A percentile compares a stretch with the other conserved stretches of the same genome.
Conservation (phyloP, 805 yeast genomes). For the Cyberlindnera maritima region DNA sequence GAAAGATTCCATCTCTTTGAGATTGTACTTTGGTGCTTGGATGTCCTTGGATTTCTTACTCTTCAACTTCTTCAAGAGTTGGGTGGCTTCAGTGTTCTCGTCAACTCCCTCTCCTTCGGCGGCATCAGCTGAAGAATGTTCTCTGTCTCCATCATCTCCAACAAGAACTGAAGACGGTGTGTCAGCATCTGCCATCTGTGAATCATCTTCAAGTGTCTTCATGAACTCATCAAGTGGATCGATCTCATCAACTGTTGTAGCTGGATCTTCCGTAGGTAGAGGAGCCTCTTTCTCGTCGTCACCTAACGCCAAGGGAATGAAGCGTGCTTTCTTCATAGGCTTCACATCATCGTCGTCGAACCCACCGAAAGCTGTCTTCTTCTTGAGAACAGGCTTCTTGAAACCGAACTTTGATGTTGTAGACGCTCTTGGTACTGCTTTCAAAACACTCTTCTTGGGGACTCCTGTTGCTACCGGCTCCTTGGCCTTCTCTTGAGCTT, state of each 20-base stretch:
- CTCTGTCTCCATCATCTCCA: slow-evolving; percentile 9
- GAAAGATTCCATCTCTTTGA: slow-evolving; percentile 49
- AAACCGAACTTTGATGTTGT: not conserved
- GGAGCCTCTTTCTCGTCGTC: not conserved
- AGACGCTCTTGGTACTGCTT: not conserved
- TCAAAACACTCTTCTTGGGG: slow-evolving; percentile 1
- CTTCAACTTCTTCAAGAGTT: slow-evolving; percentile 35
- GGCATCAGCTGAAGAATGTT: not conserved
- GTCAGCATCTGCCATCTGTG: not conserved
- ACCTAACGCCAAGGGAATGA: slow-evolving; percentile 19
- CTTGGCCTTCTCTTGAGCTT: slow-evolving; percentile 7
- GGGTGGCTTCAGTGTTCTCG: slow-evolving; percentile 34
- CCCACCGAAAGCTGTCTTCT: slow-evolving; percentile 26
- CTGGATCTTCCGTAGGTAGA: not conserved
- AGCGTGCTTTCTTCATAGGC: slow-evolving; percentile 17
- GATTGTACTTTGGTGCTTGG: slow-evolving; percentile 36
- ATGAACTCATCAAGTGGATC: slow-evolving; percentile 51
- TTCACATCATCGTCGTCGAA: slow-evolving; percentile 31
- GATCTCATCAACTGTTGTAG: slow-evolving; percentile 19
- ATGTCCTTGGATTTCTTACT: slow-evolving; percentile 48
- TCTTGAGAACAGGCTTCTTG: slow-evolving; percentile 13
- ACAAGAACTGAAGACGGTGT: not conserved
- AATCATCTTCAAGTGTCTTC: slow-evolving; percentile 28
- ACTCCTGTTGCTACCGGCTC: not conserved
- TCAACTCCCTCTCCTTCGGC: slow-evolving; percentile 30